Evolutionary conservation across 2,329 filamentous ascomycete genomes (phyloP).

Genomic region (Alternaria burnsii): DNA sequence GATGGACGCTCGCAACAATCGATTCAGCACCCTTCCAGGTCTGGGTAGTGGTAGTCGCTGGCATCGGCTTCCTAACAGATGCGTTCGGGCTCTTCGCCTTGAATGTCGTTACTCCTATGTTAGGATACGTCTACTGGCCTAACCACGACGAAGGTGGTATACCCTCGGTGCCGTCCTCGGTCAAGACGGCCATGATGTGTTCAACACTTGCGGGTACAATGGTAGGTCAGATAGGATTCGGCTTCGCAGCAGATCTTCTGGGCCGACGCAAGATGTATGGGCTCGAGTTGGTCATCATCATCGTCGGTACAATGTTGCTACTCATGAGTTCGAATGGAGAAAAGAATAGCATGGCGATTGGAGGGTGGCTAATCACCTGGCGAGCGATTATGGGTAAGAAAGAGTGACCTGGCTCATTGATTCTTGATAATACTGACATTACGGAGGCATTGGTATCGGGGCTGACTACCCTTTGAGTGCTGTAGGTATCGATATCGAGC

Average conservation of each 20-base stretch:
- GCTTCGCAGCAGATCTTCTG: constrained; percentile 49
- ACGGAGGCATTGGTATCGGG: constrained; percentile 45
- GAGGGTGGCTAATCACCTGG: constrained; percentile 53
- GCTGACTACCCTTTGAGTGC: constrained; percentile 52
- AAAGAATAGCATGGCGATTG: constrained; percentile 48
- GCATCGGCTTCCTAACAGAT: constrained; percentile 53
- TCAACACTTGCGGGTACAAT: constrained; percentile 52
- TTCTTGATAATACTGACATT: constrained; percentile 2
- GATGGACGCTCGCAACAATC: constrained; percentile 47
- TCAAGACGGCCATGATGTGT: constrained; percentile 51
- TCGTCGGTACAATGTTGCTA: constrained; percentile 51
- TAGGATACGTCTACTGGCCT: constrained; percentile 52
- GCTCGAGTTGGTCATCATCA: constrained; percentile 52
- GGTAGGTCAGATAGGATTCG: constrained; percentile 51
- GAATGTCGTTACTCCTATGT: constrained; percentile 52
- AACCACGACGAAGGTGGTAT: constrained; percentile 31
- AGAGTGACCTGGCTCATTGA: background rate
- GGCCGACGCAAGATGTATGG: constrained; percentile 54
- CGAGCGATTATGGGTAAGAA: constrained; percentile 50
- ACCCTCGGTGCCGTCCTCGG: constrained; percentile 36
- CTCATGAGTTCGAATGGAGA: constrained; percentile 50
- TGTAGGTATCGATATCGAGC: constrained; percentile 11
- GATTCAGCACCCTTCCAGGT: constrained; percentile 45
- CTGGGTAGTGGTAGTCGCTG: constrained; percentile 52
- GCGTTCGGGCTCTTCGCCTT: constrained; percentile 52